phyloP scores from a whole-genome alignment of 352 stramenopile species.

The Globisporangium emineosum region DNA sequence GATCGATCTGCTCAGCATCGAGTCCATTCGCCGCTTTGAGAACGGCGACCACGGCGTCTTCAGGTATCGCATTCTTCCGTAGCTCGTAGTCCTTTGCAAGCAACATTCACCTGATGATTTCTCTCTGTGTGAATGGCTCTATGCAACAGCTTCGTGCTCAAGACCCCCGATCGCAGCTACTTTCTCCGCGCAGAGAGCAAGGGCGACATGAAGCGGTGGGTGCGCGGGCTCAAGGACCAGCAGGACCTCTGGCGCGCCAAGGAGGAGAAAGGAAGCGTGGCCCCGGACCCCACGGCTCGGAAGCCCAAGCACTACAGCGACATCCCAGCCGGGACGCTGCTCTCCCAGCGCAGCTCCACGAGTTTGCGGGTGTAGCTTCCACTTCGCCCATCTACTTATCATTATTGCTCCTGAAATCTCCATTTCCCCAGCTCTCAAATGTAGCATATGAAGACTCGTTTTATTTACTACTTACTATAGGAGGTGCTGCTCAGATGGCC shows the following conservation, averaged over 20 bases:
- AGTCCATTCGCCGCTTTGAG: constrained; percentile 79
- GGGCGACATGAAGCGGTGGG: constrained; percentile 87
- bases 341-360: constrained; percentile 36
- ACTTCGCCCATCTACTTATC: neutral
- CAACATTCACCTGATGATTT: neutral
- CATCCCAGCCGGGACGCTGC: constrained; percentile 32
- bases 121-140: neutral
- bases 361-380: constrained; percentile 31
- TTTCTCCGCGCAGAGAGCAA: constrained; percentile 80
- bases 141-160: constrained; percentile 65
- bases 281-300: constrained; percentile 33
- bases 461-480: constrained; percentile 16
- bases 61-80: constrained; percentile 18
- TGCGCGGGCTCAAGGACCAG: constrained; percentile 75
- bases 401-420: neutral
- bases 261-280: constrained; percentile 25
- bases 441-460: constrained; percentile 9
- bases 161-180: constrained; percentile 72
- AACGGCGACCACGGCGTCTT: constrained; percentile 80
- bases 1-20: constrained; percentile 68
- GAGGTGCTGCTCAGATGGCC: constrained; percentile 1
- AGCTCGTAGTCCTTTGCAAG: neutral
- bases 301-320: constrained; percentile 78
- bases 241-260: constrained; percentile 80
- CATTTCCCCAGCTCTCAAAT: too few relatives aligned